Evolutionary conservation across 2,329 filamentous ascomycete species (phyloP).

Genomic region (Lecanicillium sp.): DNA sequence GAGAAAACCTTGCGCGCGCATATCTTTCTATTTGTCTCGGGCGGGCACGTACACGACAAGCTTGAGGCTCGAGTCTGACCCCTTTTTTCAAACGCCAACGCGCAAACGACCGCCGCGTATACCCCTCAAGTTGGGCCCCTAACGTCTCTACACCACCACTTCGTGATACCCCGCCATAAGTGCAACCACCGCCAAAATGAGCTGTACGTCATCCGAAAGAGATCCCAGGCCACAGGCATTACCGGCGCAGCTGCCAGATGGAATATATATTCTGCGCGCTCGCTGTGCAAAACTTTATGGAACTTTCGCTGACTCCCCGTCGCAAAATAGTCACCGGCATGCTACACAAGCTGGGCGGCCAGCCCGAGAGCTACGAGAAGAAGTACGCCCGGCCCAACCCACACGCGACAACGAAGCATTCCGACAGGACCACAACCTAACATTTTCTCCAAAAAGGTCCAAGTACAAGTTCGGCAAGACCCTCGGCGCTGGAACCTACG

Average conservation of each 20-base stretch:
- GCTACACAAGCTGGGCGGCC: conserved; percentile 92
- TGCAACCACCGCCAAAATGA: conserved; percentile 1
- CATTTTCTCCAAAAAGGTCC: conserved; percentile 45
- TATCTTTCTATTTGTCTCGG: background rate
- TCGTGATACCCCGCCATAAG: conserved; percentile 10
- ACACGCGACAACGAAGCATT: conserved; percentile 10
- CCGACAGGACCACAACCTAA: conserved; percentile 22
- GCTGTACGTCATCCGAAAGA: conserved; percentile 11
- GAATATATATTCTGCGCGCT: no score
- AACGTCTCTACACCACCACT: conserved; percentile 9
- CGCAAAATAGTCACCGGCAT: conserved; percentile 65
- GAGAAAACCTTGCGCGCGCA: background rate
- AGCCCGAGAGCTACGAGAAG: conserved; percentile 97
- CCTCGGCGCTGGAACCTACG: conserved; percentile 94
- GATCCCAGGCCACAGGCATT: no score
- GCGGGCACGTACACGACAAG: background rate
- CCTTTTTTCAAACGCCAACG: no score
- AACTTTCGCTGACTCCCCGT: no score
- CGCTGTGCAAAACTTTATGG: no score
- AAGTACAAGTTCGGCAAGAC: conserved; percentile 91
- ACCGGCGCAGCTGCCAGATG: background rate
- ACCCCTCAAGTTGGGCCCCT: background rate
- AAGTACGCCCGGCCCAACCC: conserved; percentile 54
- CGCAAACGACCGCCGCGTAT: no score
- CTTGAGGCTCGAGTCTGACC: background rate